Conservation (phyloP, 2,329 filamentous ascomycete genomes). For the Penicillium sp. region DNA sequence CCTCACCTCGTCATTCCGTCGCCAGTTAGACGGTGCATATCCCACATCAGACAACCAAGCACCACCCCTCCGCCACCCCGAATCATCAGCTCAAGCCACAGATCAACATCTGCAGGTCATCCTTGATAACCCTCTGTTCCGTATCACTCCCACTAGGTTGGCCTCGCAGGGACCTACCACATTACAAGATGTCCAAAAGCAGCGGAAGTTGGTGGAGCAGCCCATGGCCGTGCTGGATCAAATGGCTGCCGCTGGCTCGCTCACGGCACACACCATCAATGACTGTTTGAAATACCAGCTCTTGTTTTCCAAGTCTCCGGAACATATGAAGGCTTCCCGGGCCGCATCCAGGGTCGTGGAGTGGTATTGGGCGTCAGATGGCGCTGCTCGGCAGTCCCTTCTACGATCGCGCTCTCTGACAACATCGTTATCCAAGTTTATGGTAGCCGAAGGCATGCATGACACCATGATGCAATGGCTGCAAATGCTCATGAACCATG, state of each 20-base stretch:
- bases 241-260: slow-evolving; percentile 40
- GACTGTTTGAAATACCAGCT: slow-evolving; percentile 38
- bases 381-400: slow-evolving; percentile 29
- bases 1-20: slow-evolving; percentile 64
- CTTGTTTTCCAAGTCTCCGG: slow-evolving; percentile 27
- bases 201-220: slow-evolving; percentile 29
- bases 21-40: slow-evolving; percentile 63
- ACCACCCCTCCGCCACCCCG: slow-evolving; percentile 24
- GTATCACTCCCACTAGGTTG: slow-evolving; percentile 34
- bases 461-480: slow-evolving; percentile 39
- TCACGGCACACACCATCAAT: slow-evolving; percentile 26
- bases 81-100: slow-evolving; percentile 36
- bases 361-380: slow-evolving; percentile 46
- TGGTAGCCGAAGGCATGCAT: slow-evolving; percentile 42
- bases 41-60: slow-evolving; percentile 35
- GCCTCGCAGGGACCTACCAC: slow-evolving; percentile 15
- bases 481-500: slow-evolving; percentile 28
- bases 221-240: slow-evolving; percentile 42
- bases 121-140: slow-evolving; percentile 46
- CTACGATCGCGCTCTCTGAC: slow-evolving; percentile 31
- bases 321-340: slow-evolving; percentile 36
- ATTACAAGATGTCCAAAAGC: slow-evolving; percentile 14
- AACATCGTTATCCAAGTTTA: slow-evolving; percentile 38
- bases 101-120: slow-evolving; percentile 42
- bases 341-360: slow-evolving; percentile 38